Base-by-base conservation (phyloP, 2,329 filamentous ascomycete species). In the Coniochaeta pulveracea region DNA sequence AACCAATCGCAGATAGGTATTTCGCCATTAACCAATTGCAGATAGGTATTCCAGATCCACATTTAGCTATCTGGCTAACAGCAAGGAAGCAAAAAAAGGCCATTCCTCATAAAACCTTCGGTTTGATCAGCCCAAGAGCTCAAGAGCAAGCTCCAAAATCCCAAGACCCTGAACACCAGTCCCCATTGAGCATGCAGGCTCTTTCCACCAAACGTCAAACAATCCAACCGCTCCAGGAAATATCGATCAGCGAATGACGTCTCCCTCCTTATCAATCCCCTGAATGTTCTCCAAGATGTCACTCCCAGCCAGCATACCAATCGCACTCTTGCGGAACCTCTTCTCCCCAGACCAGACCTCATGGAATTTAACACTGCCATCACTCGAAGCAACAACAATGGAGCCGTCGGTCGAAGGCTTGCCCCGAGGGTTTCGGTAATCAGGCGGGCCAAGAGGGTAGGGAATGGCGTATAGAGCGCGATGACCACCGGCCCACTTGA, bases 361-460 rank as follows among this genome's bases (percentile, higher is more conserved):
- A 54, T 96, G 86, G 48, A 96, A 96, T 51, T 91, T 91, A 55
- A 96, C 81, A 45, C 76, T 93, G 51, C 85, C 80, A 56, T 96
- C 88, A 49, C 86, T 94, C 26, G 85, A 82, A 11, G 88, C 89
- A 34, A 98, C 81, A 12, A 95, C 82, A 43, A 98, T 79, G 51
- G 86, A 93, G 0, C 83, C 85, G 46, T 89, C 83, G 42, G 75
- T 69, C 5, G 66, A 61, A 1, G 71, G 76, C 14, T 74, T 64
- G 32, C 49, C 48, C 33, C 40, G 41, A 32, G 60, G 63, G 40
- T 65, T 37, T 41, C 32, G 33, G 45, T 25, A 40, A 21, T 55
- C 52, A 10, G 43, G 41, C 3, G 58, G 57, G 1, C 55, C 54
- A 24, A 57, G 72, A 8, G 86, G 85, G 54, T 91, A 96, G 1